Conservation (phyloP, 148 eudicot species). For the Cornus suecica region DNA sequence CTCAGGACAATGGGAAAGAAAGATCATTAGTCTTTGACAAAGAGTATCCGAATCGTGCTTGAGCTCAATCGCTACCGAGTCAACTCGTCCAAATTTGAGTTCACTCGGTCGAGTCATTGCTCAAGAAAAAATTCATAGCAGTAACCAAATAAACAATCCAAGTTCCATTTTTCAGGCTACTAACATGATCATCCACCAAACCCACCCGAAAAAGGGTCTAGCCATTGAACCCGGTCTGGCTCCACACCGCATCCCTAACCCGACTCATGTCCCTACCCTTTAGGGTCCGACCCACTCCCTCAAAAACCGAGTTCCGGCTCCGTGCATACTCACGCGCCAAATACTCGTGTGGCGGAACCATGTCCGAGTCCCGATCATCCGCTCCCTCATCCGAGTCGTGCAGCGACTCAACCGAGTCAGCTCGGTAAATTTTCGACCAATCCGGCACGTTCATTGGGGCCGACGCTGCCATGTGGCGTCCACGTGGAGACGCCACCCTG, state of each 20-base stretch:
- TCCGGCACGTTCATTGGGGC: constrained; percentile 91
- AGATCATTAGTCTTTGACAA: background rate
- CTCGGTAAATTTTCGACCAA: constrained; percentile 82
- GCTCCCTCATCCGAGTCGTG: constrained; percentile 58
- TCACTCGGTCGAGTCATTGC: constrained; percentile 31
- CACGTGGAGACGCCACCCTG: constrained; percentile 32
- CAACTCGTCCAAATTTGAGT: constrained; percentile 16
- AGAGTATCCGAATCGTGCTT: background rate
- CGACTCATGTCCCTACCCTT: constrained; percentile 94
- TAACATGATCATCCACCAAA: constrained; percentile 58
- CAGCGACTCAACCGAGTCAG: constrained; percentile 68
- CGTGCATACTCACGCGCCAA: constrained; percentile 42
- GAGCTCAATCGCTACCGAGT: constrained; percentile 30
- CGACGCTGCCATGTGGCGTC: constrained; percentile 69
- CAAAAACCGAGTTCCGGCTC: constrained; percentile 70
- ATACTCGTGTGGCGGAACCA: constrained; percentile 88
- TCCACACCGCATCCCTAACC: constrained; percentile 91
- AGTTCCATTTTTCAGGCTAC: background rate
- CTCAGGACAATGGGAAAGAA: background rate
- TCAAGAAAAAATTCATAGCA: constrained; percentile 13
- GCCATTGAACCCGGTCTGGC: constrained; percentile 90
- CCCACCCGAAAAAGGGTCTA: constrained; percentile 29
- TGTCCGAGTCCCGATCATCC: constrained; percentile 43
- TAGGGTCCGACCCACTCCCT: constrained; percentile 90
- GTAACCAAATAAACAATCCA: background rate